Percentiles rank a stretch among this genome's conserved stretches.
phyloP scores from a whole-genome alignment of 2,329 filamentous ascomycete genomes.

The Didymella lethalis region DNA sequence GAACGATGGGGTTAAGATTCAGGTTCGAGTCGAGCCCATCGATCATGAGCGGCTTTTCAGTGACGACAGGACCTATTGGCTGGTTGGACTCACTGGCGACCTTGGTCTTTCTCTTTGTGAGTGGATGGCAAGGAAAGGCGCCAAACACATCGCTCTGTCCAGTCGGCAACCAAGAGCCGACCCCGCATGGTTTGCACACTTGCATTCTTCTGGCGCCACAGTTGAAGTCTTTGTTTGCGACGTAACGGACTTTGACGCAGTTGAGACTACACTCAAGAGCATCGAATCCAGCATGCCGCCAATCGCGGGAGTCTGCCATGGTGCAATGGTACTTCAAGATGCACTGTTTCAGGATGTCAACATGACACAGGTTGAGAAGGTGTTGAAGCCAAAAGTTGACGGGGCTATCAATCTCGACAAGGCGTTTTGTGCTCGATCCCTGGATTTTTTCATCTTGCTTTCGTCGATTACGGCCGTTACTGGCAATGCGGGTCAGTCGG shows the following conservation, averaged over 20 bases:
- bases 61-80: conserved; percentile 25
- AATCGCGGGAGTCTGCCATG: conserved; percentile 32
- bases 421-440: conserved; percentile 15
- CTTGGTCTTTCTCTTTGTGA: conserved; percentile 28
- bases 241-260: conserved; percentile 9
- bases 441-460: conserved; percentile 41
- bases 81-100: conserved; percentile 33
- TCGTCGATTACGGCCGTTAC: conserved; percentile 27
- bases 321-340: conserved; percentile 36
- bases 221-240: conserved; percentile 8
- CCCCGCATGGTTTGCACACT: conserved; percentile 11
- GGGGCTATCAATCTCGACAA: conserved; percentile 29
- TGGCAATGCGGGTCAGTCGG: conserved; percentile 30
- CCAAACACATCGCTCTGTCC: conserved; percentile 42
- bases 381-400: conserved; percentile 29
- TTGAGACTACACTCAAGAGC: background rate
- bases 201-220: conserved; percentile 8
- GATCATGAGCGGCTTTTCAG: conserved; percentile 11
- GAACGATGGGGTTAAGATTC: background rate
- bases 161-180: conserved; percentile 52
- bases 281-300: conserved; percentile 11
- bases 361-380: conserved; percentile 6
- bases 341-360: conserved; percentile 19
- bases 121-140: conserved; percentile 38
- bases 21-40: background rate